Evolutionary conservation across 371 early-diverging fungal genomes (phyloP), one percentile per base, ranked within the genome.

Genomic region (Capniomyces stellatus): DNA sequence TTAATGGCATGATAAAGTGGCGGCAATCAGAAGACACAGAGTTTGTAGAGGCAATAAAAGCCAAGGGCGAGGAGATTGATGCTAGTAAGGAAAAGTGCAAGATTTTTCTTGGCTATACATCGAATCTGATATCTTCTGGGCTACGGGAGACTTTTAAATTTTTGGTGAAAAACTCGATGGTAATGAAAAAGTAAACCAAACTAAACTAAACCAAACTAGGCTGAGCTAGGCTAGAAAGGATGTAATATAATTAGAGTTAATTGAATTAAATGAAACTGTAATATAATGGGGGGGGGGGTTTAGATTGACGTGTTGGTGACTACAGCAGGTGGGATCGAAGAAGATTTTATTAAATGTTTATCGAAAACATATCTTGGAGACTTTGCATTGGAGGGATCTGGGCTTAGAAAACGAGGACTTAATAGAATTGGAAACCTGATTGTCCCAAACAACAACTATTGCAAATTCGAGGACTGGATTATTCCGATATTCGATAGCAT

Each of bases 391-490:
- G 64, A 82, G 13, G 99, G 99, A 10, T 71, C 75, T 3, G 78
- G 77, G 3, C 67, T 99, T 55, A 77, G 99, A 46, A 77, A 81
- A 51, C 77, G 89, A 62, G 99, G 99, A 0, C 67, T 97, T 43
- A 99, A 99, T 68, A 81, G 99, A 46, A 95, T 97, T 52, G 99
- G 99, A 27, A 99, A 99, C 69, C 71, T 99, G 51, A 68, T 98
- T 43, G 96, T 99, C 1, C 98, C 98, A 8, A 99, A 98, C 68
- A 90, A 96, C 64, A 99, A 98, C 70, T 98, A 99, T 64, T 93
- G 92, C 74, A 81, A 82, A 55, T 98, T 98, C 73, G 99, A 99
- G 69, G 91, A 92, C 62, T 99, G 97, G 98, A 74, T 99, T 3
- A 75, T 85, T 21, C 89, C 93, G 0, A 79, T 97, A 55, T 71